Base-by-base conservation (phyloP, 2,329 filamentous ascomycete species). In the Trichothecium roseum region DNA sequence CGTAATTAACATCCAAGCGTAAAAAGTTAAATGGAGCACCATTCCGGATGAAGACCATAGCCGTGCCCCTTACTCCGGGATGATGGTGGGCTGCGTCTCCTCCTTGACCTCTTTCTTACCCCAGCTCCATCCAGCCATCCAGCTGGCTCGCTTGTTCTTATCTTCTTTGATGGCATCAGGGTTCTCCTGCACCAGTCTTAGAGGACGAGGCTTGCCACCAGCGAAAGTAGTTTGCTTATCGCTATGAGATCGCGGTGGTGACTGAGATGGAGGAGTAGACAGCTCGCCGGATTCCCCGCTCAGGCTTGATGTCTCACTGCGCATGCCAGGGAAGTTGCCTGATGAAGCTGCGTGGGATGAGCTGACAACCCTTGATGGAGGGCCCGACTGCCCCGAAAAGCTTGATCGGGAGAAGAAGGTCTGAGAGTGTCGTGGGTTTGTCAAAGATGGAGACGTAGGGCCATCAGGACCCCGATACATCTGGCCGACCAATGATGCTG, bases 171-270 rank as follows among this genome's bases (percentile, higher is more conserved):
- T 59, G 3, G 52, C 53, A 34, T 74, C 72, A 16, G 60, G 56
- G 45, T 81, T 81, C 61, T 94, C 85, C 59, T 91, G 84, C 32
- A 96, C 87, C 20, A 98, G 69, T 13, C 89, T 73, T 44, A 98
- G 64, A 6, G 89, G 89, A 26, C 88, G 74, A 39, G 93, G 78
- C 59, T 91, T 91, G 30, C 76, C 76, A 4, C 72, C 73, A 37
- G 74, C 61, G 42, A 73, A 74, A 2, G 70, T 75, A 27, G 68
- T 74, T 40, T 64, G 63, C 55, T 74, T 73, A 49, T 78, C 69
- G 40, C 58, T 57, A 41, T 67, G 61, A 18, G 59, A 56, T 32
- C 56, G 54, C 9, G 74, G 65, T 13, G 75, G 75, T 18, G 73
- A 74, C 60, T 78, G 60, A 34, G 58, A 66, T 31, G 57, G 62